These are phyloP conservation scores for Russula sp. DNA, from an alignment of 768 basidiomycete species.

Conservation along the genomic window DNA sequence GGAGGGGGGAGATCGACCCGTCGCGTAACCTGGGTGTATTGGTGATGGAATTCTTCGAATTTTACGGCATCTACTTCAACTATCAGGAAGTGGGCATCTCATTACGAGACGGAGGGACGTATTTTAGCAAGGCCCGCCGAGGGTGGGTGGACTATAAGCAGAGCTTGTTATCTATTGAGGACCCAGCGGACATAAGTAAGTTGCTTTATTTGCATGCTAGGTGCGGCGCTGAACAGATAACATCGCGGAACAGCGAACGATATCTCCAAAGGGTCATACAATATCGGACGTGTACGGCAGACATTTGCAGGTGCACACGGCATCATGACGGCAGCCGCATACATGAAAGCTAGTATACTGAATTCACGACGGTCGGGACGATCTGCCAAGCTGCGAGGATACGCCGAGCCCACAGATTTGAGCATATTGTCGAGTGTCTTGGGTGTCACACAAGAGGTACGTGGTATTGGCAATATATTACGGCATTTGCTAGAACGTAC, in stretches of 20 bases:
- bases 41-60: constrained; percentile 94
- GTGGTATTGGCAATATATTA: constrained; percentile 29
- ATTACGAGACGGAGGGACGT: constrained; percentile 80
- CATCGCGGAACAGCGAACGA: constrained; percentile 67
- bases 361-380: constrained; percentile 53
- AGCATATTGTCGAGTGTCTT: constrained; percentile 79
- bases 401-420: constrained; percentile 56
- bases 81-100: constrained; percentile 89
- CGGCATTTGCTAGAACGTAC: constrained; percentile 3
- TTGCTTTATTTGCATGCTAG: constrained; percentile 27
- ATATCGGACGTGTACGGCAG: constrained; percentile 74
- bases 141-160: constrained; percentile 74
- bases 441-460: constrained; percentile 80
- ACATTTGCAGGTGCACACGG: constrained; percentile 79
- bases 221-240: background rate
- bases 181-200: constrained; percentile 86
- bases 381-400: constrained; percentile 44
- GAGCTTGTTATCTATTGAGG: constrained; percentile 79
- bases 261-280: constrained; percentile 85
- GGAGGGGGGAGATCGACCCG: constrained; percentile 82
- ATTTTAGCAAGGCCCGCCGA: constrained; percentile 76
- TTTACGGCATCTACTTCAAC: constrained; percentile 91
- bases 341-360: constrained; percentile 60
- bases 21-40: constrained; percentile 89
- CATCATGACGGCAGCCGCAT: constrained; percentile 75